These are phyloP conservation scores for Camillea tinctor DNA, from an alignment of 2,329 filamentous ascomycete species.

Conservation along the genomic window DNA sequence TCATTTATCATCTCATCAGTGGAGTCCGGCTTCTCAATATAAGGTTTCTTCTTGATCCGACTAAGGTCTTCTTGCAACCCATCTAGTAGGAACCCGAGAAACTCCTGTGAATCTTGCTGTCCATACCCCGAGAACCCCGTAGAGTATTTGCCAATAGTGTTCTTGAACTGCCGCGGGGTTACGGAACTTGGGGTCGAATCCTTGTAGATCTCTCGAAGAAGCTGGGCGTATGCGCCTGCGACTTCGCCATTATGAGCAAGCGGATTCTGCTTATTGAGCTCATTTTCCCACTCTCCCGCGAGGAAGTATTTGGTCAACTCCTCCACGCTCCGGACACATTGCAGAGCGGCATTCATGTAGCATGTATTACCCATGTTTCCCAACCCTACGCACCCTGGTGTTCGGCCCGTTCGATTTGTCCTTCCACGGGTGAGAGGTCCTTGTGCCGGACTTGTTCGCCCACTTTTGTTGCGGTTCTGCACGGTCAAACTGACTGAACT, in stretches of 20 bases:
- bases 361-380: constrained; percentile 95
- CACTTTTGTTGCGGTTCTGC: constrained; percentile 52
- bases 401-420: constrained; percentile 65
- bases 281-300: constrained; percentile 67
- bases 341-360: constrained; percentile 97
- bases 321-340: constrained; percentile 90
- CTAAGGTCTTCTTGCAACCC: constrained; percentile 94
- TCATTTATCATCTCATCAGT: constrained; percentile 94
- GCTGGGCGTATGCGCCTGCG: constrained; percentile 75
- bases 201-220: constrained; percentile 77
- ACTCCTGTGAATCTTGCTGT: constrained; percentile 97
- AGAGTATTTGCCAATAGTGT: constrained; percentile 74
- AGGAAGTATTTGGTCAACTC: constrained; percentile 93
- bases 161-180: constrained; percentile 79
- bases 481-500: constrained; percentile 34
- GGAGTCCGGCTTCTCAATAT: constrained; percentile 95
- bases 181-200: constrained; percentile 66
- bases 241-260: constrained; percentile 83
- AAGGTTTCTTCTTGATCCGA: constrained; percentile 90
- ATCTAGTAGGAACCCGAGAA: constrained; percentile 90
- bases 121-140: constrained; percentile 90
- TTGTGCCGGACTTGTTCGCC: constrained; percentile 65
- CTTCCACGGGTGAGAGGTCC: constrained; percentile 69
- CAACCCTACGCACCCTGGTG: constrained; percentile 76
- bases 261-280: constrained; percentile 83